Evolutionary conservation across 139 green algal genomes (phyloP).

Genomic region (Zygnema circumcarinatum): DNA sequence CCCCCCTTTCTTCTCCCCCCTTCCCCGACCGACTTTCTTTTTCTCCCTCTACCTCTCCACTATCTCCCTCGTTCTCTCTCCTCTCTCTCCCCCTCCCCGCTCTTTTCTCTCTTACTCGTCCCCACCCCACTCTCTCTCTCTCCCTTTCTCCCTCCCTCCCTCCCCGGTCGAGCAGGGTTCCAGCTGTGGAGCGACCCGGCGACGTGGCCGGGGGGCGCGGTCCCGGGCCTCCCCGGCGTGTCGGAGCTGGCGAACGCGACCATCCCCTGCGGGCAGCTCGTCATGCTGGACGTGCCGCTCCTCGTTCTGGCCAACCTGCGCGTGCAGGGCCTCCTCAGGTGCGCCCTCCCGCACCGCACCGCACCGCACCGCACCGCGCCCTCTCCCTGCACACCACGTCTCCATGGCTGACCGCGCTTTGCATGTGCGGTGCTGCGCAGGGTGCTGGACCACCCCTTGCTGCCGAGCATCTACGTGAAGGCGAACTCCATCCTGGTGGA

Average conservation of each 20-base stretch:
- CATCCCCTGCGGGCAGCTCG: conserved; percentile 30
- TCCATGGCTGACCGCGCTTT: neutral
- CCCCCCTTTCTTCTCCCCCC: neutral
- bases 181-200: conserved; percentile 11
- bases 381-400: conserved; percentile 13
- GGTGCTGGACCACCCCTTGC: neutral
- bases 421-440: conserved; percentile 14
- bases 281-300: conserved; percentile 30
- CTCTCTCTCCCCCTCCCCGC: neutral
- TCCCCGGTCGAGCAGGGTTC: conserved; percentile 21
- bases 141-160: neutral
- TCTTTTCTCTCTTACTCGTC: neutral
- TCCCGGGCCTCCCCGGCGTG: conserved; percentile 20
- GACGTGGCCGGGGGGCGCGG: conserved; percentile 14
- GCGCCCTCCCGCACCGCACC: neutral
- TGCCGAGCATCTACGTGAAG: conserved; percentile 14
- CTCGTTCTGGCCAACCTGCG: conserved; percentile 6
- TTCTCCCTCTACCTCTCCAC: neutral
- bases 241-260: conserved; percentile 37
- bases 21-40: neutral
- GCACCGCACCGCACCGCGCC: neutral
- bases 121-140: neutral
- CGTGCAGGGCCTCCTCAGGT: conserved; percentile 23
- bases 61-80: neutral
- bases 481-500: conserved; percentile 28